Percentiles rank a stretch among this genome's conserved stretches.
Conservation (phyloP, 2,329 filamentous ascomycete genomes). For the Exophiala sp. region DNA sequence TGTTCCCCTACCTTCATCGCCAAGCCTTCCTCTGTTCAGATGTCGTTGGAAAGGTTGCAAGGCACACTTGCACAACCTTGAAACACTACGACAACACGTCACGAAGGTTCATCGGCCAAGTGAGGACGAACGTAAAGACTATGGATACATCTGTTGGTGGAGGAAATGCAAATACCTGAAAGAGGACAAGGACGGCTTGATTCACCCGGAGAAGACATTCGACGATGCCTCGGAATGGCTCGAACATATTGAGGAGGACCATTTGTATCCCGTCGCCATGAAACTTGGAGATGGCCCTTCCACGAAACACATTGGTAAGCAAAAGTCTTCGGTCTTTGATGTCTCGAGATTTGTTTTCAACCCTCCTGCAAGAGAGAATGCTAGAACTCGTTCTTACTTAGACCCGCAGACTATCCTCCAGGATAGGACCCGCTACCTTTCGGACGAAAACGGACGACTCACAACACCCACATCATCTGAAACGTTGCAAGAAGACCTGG, state of each 20-base stretch:
- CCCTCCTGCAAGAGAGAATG: constrained; percentile 5
- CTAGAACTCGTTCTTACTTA: constrained; percentile 27
- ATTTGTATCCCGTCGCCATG: constrained; percentile 56
- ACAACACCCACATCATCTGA: constrained; percentile 18
- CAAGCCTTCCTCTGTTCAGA: constrained; percentile 38
- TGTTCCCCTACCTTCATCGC: constrained; percentile 4
- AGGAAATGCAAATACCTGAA: constrained; percentile 31
- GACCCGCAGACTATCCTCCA: constrained; percentile 26
- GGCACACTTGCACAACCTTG: constrained; percentile 60
- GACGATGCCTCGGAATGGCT: constrained; percentile 42
- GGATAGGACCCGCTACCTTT: constrained; percentile 23
- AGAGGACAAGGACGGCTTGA: constrained; percentile 29
- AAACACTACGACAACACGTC: constrained; percentile 58
- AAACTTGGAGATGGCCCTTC: constrained; percentile 58
- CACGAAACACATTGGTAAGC: constrained; percentile 55
- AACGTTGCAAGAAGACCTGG: constrained; percentile 32
- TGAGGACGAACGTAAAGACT: constrained; percentile 17
- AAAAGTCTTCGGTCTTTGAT: constrained; percentile 19
- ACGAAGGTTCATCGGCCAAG: constrained; percentile 50
- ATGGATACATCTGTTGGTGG: constrained; percentile 32
- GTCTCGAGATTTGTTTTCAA: constrained; percentile 18
- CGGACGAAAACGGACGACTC: constrained; percentile 24
- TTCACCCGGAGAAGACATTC: constrained; percentile 33
- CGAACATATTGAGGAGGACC: constrained; percentile 50
- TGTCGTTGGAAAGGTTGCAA: constrained; percentile 58